Base-by-base conservation (phyloP, 1,284 basidiomycete genomes). In the Microbotryum scabiosae region DNA sequence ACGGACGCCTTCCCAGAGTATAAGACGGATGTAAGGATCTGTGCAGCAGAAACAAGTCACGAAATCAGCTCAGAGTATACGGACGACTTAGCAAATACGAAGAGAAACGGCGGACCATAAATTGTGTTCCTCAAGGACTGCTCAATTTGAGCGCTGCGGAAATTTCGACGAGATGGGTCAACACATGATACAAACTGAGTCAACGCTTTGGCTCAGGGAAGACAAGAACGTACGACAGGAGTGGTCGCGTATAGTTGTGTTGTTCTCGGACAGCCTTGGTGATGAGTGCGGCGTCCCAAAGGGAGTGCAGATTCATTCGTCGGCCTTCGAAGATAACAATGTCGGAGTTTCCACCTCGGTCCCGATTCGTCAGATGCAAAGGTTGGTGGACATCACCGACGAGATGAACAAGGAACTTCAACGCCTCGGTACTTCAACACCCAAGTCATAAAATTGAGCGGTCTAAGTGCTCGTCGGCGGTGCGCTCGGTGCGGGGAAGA, bases 321-420 rank as follows among this genome's bases (percentile, higher is more conserved):
- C 75, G 51, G 0, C 73, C 72, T 45, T 76, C 74, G 54, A 75
- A 76, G 5, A 65, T 62, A 32, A 76, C 71, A 50, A 62, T 67
- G 54, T 76, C 68, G 44, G 70, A 72, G 56, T 76, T 76, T 20
- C 75, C 75, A 23, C 75, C 75, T 2, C 73, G 63, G 6, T 73
- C 73, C 21, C 74, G 65, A 20, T 72, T 71, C 3, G 74, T 76
- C 20, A 77, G 66, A 59, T 77, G 76, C 32, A 76, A 66, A 23
- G 75, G 75, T 63, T 77, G 76, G 62, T 76, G 75, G 14, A 71
- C 64, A 60, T 76, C 75, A 30, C 70, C 73, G 36, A 76, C 63
- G 26, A 74, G 71, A 57, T 77, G 76, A 4, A 74, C 67, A 21
- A 76, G 63, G 63, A 76, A 76, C 4, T 70, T 61, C 46, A 76